Conservation (phyloP, 83 land plant genomes). For the Picea engelmannii region DNA sequence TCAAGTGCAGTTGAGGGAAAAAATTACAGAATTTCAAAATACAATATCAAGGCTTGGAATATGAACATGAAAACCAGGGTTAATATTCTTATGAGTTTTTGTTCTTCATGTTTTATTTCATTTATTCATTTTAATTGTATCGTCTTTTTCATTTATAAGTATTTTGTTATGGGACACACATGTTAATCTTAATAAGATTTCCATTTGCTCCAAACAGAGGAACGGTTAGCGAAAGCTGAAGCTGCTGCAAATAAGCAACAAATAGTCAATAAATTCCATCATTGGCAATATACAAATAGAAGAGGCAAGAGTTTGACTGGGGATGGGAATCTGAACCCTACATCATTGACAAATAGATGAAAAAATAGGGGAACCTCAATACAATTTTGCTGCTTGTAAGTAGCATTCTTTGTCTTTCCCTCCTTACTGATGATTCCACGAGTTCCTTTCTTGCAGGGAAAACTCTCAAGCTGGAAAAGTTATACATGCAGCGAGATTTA, state of each 20-base stretch:
- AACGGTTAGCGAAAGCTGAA: constrained; percentile 29
- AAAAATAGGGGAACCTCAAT: constrained; percentile 38
- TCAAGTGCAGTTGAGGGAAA: constrained; percentile 24
- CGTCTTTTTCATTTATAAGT: not conserved
- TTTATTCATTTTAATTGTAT: too few relatives aligned
- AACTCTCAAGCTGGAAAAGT: constrained; percentile 41
- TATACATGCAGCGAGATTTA: constrained; percentile 45
- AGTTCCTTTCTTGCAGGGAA: constrained; percentile 29
- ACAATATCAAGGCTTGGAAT: constrained; percentile 43
- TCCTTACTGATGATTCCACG: not conserved
- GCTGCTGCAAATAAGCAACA: not conserved
- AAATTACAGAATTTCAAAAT: constrained; percentile 33
- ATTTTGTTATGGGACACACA: not conserved
- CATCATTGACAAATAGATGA: constrained; percentile 51
- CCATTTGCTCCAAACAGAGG: constrained; percentile 23
- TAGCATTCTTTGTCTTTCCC: not conserved
- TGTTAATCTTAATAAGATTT: too few relatives aligned
- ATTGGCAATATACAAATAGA: too few relatives aligned
- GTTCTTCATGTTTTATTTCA: not conserved
- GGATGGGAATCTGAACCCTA: constrained; percentile 30
- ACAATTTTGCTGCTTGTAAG: not conserved
- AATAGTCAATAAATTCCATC: too few relatives aligned
- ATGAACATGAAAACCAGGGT: constrained; percentile 49
- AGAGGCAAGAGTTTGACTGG: too few relatives aligned
- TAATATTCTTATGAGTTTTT: not conserved